Base-by-base conservation (phyloP, 352 stramenopile genomes). In the Phytophthora aleatoria region DNA sequence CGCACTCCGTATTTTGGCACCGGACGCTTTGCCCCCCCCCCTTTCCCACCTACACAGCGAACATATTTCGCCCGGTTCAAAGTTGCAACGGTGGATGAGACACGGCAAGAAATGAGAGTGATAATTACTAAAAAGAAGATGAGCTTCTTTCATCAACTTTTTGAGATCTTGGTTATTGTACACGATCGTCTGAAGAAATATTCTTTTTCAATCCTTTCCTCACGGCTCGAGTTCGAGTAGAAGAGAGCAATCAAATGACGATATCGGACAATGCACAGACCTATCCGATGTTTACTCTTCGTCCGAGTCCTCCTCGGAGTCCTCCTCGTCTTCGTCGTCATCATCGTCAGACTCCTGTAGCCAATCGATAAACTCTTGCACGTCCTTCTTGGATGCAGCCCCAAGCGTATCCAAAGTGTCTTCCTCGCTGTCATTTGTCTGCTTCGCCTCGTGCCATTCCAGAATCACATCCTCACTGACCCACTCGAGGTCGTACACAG, bases 351-450 rank as follows among this genome's bases (percentile, higher is more conserved):
- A 74, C 57, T 95, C 85, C 61, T 94, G 76, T 15, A 98, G 71
- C 92, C 94, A 98, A 51, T 98, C 89, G 53, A 98, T 88, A 74
- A 98, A 98, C 67, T 97, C 94, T 63, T 97, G 81, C 33, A 97
- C 83, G 28, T 90, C 83, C 59, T 96, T 73, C 42, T 66, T 69
- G 20, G 77, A 79, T 12, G 72, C 74, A 31, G 69, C 64, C 16
- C 81, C 83, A 33, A 80, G 55, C 11, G 53, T 24, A 33, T 70
- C 74, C 36, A 57, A 24, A 8, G 28, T 33, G 15, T 66, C 50
- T 0, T 50, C 54, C 13, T 59, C 42, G 28, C 36, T 42, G 2
- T 27, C 41, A 35, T 50, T 53, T 15, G 61, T 42, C 47, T 57
- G 33, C 39, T 69, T 68, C 3, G 50, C 73, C 27, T 66, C 77